Evolutionary conservation across 2,329 filamentous ascomycete species (phyloP).

Genomic region (Microcyclosporella mali): DNA sequence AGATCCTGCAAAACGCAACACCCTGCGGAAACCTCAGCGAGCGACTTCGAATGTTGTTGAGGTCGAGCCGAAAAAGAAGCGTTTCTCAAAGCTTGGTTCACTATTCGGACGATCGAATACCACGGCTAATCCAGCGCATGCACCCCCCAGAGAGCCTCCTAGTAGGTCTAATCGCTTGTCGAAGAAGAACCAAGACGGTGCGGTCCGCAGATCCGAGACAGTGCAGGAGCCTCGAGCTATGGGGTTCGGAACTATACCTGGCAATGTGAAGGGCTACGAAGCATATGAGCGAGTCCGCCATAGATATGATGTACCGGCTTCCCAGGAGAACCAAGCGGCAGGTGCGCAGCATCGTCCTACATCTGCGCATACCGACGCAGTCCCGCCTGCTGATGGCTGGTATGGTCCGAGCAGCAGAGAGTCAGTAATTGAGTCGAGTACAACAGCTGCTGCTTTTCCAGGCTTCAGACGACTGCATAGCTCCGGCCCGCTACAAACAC

Average conservation of each 20-base stretch:
- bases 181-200: slow-evolving; percentile 19
- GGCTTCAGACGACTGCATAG: slow-evolving; percentile 21
- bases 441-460: slow-evolving; percentile 3
- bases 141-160: neutral
- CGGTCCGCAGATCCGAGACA: neutral
- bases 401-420: slow-evolving; percentile 15
- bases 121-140: slow-evolving; percentile 21
- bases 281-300: slow-evolving; percentile 18
- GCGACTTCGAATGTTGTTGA: slow-evolving; percentile 21
- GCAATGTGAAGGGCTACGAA: slow-evolving; percentile 13
- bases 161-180: slow-evolving; percentile 30
- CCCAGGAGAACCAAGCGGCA: slow-evolving; percentile 3
- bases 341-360: neutral
- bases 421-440: neutral
- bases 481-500: slow-evolving; percentile 7
- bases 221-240: neutral
- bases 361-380: neutral
- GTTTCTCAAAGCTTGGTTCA: slow-evolving; percentile 41
- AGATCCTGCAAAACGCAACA: slow-evolving; percentile 10
- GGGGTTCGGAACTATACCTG: slow-evolving; percentile 2
- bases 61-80: slow-evolving; percentile 35
- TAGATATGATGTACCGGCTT: slow-evolving; percentile 12
- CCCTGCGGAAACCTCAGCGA: slow-evolving; percentile 28
- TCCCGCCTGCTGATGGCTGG: slow-evolving; percentile 20
- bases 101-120: slow-evolving; percentile 38